Percentiles rank a stretch among this genome's conserved stretches.
phyloP scores from a whole-genome alignment of 148 eudicot species.

The Camellia japonica region DNA sequence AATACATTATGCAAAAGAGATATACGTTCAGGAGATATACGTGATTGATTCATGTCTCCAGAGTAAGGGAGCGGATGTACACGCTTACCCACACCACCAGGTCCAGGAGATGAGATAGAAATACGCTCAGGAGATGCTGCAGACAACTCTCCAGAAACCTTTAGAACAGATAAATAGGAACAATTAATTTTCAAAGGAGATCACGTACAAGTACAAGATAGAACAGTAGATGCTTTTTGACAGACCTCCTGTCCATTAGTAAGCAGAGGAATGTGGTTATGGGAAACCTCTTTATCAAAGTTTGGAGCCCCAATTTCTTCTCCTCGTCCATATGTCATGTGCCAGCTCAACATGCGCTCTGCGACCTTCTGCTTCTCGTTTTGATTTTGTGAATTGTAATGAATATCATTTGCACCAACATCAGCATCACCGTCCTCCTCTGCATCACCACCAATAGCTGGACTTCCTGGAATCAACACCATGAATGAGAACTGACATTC shows the following conservation, averaged over 20 bases:
- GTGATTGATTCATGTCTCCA: conserved; percentile 25
- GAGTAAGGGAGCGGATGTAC: conserved; percentile 32
- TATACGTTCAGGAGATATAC: conserved; percentile 24
- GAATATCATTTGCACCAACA: conserved; percentile 38
- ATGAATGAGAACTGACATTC: neutral
- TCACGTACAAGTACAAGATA: neutral
- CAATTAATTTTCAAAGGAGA: conserved; percentile 3
- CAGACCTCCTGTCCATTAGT: conserved; percentile 58
- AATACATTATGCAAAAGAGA: neutral
- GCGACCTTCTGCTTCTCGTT: conserved; percentile 53
- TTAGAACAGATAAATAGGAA: neutral
- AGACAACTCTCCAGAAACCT: conserved; percentile 77
- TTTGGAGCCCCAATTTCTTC: conserved; percentile 46
- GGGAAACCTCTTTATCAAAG: conserved; percentile 59
- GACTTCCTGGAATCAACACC: conserved; percentile 39
- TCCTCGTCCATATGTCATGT: conserved; percentile 51
- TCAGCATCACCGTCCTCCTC: conserved; percentile 51
- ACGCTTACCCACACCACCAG: conserved; percentile 40
- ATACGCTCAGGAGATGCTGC: conserved; percentile 71
- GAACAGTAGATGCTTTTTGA: neutral
- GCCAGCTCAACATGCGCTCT: conserved; percentile 72
- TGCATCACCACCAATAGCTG: conserved; percentile 44
- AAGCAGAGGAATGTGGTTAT: conserved; percentile 51
- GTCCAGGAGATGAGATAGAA: conserved; percentile 60
- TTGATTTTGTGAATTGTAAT: conserved; percentile 41